Conservation (phyloP, 257 asterid genomes). For the Ophiorrhiza pumila region DNA sequence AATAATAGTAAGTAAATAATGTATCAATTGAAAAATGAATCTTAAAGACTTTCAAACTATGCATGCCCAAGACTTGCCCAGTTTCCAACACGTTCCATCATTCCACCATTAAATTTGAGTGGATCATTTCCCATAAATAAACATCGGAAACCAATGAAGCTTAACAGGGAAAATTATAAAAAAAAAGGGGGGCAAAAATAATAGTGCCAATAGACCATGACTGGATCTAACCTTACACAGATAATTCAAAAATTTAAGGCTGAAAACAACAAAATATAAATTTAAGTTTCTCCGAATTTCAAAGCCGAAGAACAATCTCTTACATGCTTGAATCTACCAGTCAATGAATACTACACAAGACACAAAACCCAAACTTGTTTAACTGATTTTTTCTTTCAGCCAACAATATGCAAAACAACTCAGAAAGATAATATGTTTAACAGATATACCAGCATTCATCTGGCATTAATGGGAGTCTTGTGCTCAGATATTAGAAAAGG, state of each 20-base stretch:
- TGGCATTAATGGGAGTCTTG: not conserved
- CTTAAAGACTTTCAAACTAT: not conserved
- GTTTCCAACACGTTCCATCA: not conserved
- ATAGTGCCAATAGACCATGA: not conserved
- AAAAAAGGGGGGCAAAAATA: too few relatives aligned
- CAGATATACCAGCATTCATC: not conserved
- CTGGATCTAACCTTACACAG: not conserved
- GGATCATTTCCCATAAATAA: not conserved
- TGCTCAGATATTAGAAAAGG: slow-evolving; percentile 5
- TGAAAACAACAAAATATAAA: not conserved
- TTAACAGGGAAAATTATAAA: not conserved
- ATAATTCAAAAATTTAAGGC: not conserved
- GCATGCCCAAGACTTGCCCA: not conserved
- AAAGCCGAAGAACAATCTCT: not conserved
- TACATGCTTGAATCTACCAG: not conserved
- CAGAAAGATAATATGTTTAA: not conserved
- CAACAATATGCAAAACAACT: not conserved
- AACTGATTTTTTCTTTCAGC: not conserved
- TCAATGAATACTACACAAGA: not conserved
- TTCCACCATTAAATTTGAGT: not conserved
- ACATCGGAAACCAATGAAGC: not conserved
- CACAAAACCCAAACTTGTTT: not conserved
- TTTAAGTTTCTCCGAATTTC: not conserved
- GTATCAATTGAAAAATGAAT: not conserved
- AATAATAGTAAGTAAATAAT: not conserved